Conservation (phyloP, 2,329 filamentous ascomycete species). For the Diaporthe vaccinii region DNA sequence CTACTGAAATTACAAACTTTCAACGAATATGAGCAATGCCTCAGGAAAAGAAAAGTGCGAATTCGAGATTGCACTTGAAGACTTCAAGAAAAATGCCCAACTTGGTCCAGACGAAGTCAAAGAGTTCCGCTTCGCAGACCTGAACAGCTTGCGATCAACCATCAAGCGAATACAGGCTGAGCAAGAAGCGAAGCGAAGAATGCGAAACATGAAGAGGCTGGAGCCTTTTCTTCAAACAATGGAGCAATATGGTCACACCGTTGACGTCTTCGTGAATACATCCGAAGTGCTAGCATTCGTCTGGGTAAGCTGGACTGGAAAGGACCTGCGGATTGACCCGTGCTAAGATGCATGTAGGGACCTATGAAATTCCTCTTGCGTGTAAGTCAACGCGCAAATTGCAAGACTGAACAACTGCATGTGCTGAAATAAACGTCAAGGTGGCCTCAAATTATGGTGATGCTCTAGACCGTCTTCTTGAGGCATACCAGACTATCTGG, state of each 20-base stretch:
- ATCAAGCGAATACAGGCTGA: neutral
- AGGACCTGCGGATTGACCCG: neutral
- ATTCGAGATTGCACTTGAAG: neutral
- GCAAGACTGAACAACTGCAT: accelerated
- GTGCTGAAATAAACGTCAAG: neutral
- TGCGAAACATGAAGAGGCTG: constrained; percentile 2
- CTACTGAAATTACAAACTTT: neutral
- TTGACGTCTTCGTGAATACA: constrained; percentile 29
- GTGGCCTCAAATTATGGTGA: constrained; percentile 1
- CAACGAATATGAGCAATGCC: neutral
- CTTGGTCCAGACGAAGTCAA: neutral
- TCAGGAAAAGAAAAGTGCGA: neutral
- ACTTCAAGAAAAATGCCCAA: neutral
- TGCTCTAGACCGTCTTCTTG: constrained; percentile 5
- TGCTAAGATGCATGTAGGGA: constrained; percentile 1
- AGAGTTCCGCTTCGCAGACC: neutral
- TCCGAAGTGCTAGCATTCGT: constrained; percentile 12
- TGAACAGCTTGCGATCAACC: neutral
- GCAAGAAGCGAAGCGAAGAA: neutral
- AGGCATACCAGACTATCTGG: neutral
- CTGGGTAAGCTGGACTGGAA: constrained; percentile 1
- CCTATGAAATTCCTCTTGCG: constrained; percentile 9
- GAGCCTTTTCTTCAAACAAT: constrained; percentile 16
- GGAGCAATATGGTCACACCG: neutral
- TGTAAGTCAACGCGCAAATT: neutral